Evolutionary conservation across 345 rosid species (phyloP).

Genomic region (Pelargonium nanum): DNA sequence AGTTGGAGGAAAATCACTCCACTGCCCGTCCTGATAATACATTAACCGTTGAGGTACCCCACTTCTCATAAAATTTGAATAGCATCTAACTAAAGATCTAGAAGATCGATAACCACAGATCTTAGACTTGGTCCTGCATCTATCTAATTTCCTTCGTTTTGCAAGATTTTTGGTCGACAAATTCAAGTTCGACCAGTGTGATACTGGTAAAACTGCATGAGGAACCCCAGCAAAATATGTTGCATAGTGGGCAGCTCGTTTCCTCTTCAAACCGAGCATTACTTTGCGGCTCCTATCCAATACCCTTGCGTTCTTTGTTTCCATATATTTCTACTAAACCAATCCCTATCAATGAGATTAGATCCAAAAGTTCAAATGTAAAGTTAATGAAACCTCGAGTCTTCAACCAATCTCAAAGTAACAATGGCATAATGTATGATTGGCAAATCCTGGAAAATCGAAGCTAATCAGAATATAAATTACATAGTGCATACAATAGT

Average conservation of each 20-base stretch:
- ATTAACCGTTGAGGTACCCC: constrained; percentile 60
- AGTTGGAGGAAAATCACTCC: constrained; percentile 60
- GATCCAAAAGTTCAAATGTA: not conserved
- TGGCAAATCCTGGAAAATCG: constrained; percentile 23
- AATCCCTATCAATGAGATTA: constrained; percentile 9
- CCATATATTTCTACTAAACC: constrained; percentile 14
- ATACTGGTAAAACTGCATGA: constrained; percentile 3
- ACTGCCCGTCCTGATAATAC: constrained; percentile 64
- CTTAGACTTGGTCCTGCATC: constrained; percentile 16
- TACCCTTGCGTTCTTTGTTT: constrained; percentile 7
- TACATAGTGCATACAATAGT: not conserved
- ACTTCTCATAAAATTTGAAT: constrained; percentile 57
- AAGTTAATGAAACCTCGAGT: constrained; percentile 5
- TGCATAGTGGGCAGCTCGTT: constrained; percentile 20
- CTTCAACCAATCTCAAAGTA: constrained; percentile 21
- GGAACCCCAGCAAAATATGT: constrained; percentile 33
- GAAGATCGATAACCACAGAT: constrained; percentile 22
- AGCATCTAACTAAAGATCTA: constrained; percentile 46
- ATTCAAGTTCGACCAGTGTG: constrained; percentile 19
- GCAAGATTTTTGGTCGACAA: constrained; percentile 17
- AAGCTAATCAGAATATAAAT: constrained; percentile 2
- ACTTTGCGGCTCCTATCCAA: constrained; percentile 9
- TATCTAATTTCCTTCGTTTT: constrained; percentile 45
- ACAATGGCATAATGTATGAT: constrained; percentile 20
- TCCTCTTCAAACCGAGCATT: constrained; percentile 9